Evolutionary conservation across 2,329 filamentous ascomycete species (phyloP).

Genomic region (Aspergillus terreus): DNA sequence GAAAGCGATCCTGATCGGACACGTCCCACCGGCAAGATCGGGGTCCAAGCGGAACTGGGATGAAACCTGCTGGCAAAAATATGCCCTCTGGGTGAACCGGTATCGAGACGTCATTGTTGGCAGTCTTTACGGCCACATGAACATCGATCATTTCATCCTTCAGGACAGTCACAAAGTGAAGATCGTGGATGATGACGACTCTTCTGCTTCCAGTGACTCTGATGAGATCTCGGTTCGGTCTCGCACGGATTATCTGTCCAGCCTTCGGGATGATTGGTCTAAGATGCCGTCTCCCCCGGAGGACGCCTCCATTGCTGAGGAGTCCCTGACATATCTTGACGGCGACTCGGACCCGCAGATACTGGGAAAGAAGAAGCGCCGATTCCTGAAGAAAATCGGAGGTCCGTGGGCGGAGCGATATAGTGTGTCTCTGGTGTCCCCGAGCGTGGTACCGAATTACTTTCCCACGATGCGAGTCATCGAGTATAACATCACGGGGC

Average conservation of each 20-base stretch:
- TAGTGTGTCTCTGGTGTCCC: conserved; percentile 72
- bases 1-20: conserved; percentile 92
- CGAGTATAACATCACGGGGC: conserved; percentile 84
- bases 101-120: conserved; percentile 85
- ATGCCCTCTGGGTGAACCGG: conserved; percentile 82
- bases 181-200: conserved; percentile 42
- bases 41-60: conserved; percentile 86
- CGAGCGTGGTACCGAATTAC: conserved; percentile 89
- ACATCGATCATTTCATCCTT: conserved; percentile 93
- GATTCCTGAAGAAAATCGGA: conserved; percentile 65
- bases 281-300: conserved; percentile 60
- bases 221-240: conserved; percentile 50
- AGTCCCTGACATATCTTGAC: conserved; percentile 5
- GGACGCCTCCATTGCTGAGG: conserved; percentile 14
- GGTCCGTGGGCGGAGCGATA: conserved; percentile 83
- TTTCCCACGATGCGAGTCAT: conserved; percentile 86
- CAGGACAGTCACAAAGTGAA: conserved; percentile 79
- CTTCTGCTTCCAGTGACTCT: conserved; percentile 11
- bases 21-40: conserved; percentile 87
- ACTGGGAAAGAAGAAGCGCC: conserved; percentile 47
- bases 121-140: conserved; percentile 91
- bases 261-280: conserved; percentile 74
- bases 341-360: conserved; percentile 14
- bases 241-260: conserved; percentile 75
- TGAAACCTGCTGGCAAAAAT: conserved; percentile 98